Conservation (phyloP, 2,329 filamentous ascomycete genomes). For the Verticillium klebahnii region DNA sequence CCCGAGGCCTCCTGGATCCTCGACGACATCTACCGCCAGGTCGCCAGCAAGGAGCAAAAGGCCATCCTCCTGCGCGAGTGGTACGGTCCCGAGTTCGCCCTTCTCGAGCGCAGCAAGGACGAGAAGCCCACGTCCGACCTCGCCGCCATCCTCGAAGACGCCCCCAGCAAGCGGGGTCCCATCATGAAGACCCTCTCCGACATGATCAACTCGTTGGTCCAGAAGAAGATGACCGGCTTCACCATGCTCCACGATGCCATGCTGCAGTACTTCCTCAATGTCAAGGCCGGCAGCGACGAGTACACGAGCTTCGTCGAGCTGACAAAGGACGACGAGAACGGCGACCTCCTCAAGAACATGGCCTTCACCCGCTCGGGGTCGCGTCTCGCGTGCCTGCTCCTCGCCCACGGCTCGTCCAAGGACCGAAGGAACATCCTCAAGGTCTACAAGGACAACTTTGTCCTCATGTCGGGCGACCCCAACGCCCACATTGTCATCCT, state of each 20-base stretch:
- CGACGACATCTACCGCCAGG: slow-evolving; percentile 90
- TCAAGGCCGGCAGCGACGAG: slow-evolving; percentile 72
- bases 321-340: slow-evolving; percentile 85
- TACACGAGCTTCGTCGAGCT: slow-evolving; percentile 84
- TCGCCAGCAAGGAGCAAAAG: slow-evolving; percentile 83
- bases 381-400: slow-evolving; percentile 71
- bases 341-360: slow-evolving; percentile 89
- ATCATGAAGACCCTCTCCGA: slow-evolving; percentile 83
- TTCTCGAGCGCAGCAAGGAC: slow-evolving; percentile 60
- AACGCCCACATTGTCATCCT: slow-evolving; percentile 79
- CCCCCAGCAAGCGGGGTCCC: slow-evolving; percentile 79
- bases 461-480: slow-evolving; percentile 76
- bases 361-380: slow-evolving; percentile 91
- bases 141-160: slow-evolving; percentile 65
- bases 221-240: slow-evolving; percentile 96
- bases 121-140: slow-evolving; percentile 62
- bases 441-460: slow-evolving; percentile 84
- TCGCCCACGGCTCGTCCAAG: slow-evolving; percentile 85
- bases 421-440: slow-evolving; percentile 86
- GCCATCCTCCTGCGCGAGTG: slow-evolving; percentile 83
- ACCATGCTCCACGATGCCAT: slow-evolving; percentile 98
- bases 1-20: slow-evolving; percentile 96
- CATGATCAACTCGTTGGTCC: slow-evolving; percentile 85
- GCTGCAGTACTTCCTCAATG: slow-evolving; percentile 89
- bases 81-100: slow-evolving; percentile 90